Conservation (phyloP, 164 flowering plant species). For the Vitis riparia region DNA sequence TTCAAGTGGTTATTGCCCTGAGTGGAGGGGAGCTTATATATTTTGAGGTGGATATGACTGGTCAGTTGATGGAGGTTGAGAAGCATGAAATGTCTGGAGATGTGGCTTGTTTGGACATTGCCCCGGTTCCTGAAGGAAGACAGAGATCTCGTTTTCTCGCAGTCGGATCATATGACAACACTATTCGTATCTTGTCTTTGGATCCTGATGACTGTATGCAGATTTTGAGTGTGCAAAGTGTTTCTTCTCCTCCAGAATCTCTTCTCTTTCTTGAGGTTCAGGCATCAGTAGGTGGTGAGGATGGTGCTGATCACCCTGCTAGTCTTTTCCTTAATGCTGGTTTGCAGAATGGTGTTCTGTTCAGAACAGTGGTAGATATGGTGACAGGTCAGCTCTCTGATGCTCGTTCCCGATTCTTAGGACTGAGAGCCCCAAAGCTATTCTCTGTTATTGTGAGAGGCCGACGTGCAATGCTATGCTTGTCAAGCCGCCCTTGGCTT, state of each 20-base stretch:
- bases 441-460: constrained; percentile 84
- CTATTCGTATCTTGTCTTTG: constrained; percentile 86
- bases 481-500: constrained; percentile 98
- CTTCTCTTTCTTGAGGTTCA: constrained; percentile 97
- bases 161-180: constrained; percentile 97
- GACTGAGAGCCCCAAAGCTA: constrained; percentile 89
- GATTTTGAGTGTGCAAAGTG: constrained; percentile 89
- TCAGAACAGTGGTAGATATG: constrained; percentile 97
- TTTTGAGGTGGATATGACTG: constrained; percentile 94
- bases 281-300: constrained; percentile 93
- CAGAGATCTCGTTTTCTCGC: constrained; percentile 97
- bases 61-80: constrained; percentile 95
- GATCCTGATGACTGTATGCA: constrained; percentile 99
- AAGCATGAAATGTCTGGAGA: constrained; percentile 99
- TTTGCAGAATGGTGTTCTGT: constrained; percentile 88
- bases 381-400: constrained; percentile 97
- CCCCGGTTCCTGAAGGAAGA: constrained; percentile 99
- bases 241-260: constrained; percentile 93
- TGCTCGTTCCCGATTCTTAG: constrained; percentile 93
- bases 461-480: constrained; percentile 88
- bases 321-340: constrained; percentile 97
- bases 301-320: constrained; percentile 99
- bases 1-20: constrained; percentile 93
- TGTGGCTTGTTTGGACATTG: constrained; percentile 96
- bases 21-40: constrained; percentile 98